These are phyloP conservation scores for Suhomyces sp. DNA, from an alignment of 805 yeast species.

Conservation along the genomic window DNA sequence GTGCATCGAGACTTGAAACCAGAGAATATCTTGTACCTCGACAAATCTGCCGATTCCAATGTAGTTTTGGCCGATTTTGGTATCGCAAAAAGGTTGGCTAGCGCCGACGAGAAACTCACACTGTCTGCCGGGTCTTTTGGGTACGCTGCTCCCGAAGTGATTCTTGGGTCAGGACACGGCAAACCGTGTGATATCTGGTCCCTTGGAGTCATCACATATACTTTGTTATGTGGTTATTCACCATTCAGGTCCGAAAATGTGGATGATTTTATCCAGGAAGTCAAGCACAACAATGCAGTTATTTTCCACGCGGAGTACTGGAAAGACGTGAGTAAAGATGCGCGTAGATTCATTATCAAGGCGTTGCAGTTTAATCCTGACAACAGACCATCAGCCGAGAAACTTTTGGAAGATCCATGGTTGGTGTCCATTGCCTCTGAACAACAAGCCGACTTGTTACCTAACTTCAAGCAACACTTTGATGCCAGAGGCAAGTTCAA, in stretches of 20 bases:
- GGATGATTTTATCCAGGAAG: slow-evolving; percentile 77
- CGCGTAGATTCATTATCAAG: slow-evolving; percentile 70
- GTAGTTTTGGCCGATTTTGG: slow-evolving; percentile 95
- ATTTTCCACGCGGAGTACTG: slow-evolving; percentile 85
- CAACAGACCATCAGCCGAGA: slow-evolving; percentile 63
- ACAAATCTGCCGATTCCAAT: slow-evolving; percentile 52
- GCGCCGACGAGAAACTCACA: slow-evolving; percentile 58
- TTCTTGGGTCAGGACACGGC: slow-evolving; percentile 81
- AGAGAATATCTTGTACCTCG: slow-evolving; percentile 78
- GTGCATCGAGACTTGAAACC: slow-evolving; percentile 96
- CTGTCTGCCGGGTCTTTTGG: slow-evolving; percentile 91
- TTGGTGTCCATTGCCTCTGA: slow-evolving; percentile 45
- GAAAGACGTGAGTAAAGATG: slow-evolving; percentile 75
- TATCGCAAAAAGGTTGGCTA: slow-evolving; percentile 73
- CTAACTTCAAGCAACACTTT: slow-evolving; percentile 75
- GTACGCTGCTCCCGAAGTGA: slow-evolving; percentile 94
- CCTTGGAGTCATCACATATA: slow-evolving; percentile 87
- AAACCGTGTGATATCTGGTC: slow-evolving; percentile 97
- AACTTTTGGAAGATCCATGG: slow-evolving; percentile 76
- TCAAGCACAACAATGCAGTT: slow-evolving; percentile 68
- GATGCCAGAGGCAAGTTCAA: slow-evolving; percentile 80
- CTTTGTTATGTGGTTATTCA: slow-evolving; percentile 86
- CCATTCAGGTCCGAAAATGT: slow-evolving; percentile 87
- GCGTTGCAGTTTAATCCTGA: slow-evolving; percentile 68
- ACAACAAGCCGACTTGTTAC: slow-evolving; percentile 67